Conservation (phyloP, 2,329 filamentous ascomycete genomes). For the Aspergillus ochraceoroseus region DNA sequence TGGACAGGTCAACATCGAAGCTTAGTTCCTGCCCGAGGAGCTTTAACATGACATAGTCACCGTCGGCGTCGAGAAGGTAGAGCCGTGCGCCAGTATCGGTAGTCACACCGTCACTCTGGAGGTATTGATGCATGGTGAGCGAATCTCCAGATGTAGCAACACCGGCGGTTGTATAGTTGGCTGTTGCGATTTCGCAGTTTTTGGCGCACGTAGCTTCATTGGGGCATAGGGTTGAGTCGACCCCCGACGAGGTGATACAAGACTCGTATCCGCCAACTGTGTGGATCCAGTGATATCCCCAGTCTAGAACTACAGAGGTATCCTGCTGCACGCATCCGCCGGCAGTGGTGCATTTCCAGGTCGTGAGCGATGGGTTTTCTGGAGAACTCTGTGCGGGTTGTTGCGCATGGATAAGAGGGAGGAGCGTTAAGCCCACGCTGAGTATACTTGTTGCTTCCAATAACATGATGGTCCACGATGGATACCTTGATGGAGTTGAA, state of each 20-base stretch:
- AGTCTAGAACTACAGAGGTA: slow-evolving; percentile 50
- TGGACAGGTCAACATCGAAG: slow-evolving; percentile 64
- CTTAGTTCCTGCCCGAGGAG: slow-evolving; percentile 62
- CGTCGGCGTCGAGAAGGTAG: slow-evolving; percentile 58
- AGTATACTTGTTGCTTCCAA: slow-evolving; percentile 4
- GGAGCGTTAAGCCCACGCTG: background rate
- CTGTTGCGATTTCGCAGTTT: slow-evolving; percentile 53
- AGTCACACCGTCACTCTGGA: slow-evolving; percentile 23
- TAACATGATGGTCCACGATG: too few species aligned
- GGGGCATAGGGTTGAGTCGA: slow-evolving; percentile 45
- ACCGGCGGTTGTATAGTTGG: slow-evolving; percentile 49
- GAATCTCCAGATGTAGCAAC: slow-evolving; percentile 45
- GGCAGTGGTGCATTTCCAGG: slow-evolving; percentile 48
- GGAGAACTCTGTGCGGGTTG: slow-evolving; percentile 3
- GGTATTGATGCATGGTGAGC: slow-evolving; percentile 46
- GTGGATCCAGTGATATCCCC: slow-evolving; percentile 53
- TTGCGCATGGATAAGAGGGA: slow-evolving; percentile 1
- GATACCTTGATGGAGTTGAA: too few species aligned
- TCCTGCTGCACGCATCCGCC: slow-evolving; percentile 48
- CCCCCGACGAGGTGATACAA: slow-evolving; percentile 49
- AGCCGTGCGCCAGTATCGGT: slow-evolving; percentile 44
- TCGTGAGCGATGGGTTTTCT: slow-evolving; percentile 43
- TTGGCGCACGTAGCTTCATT: slow-evolving; percentile 47
- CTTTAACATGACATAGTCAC: slow-evolving; percentile 44
- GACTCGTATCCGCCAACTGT: slow-evolving; percentile 37